Percentiles rank a stretch among this genome's conserved stretches.
These are phyloP conservation scores for Glomus cerebriforme DNA, from an alignment of 192 early-diverging fungal species.

Conservation along the genomic window DNA sequence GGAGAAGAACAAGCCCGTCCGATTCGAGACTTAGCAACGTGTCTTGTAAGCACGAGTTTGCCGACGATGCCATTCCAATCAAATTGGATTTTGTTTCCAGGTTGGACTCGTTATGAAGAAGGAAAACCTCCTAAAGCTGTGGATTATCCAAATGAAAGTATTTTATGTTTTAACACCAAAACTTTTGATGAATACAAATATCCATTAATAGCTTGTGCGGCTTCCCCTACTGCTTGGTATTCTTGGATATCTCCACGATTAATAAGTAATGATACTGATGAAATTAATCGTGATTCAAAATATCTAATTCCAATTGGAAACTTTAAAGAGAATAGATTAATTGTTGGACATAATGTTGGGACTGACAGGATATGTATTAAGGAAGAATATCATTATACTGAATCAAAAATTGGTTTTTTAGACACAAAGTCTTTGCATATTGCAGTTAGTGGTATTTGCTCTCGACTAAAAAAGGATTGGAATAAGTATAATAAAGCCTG, in stretches of 20 bases:
- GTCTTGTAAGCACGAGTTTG: slow-evolving; percentile 40
- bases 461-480: slow-evolving; percentile 75
- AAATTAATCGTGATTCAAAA: not conserved
- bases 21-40: slow-evolving; percentile 56
- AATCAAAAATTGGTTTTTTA: slow-evolving; percentile 56
- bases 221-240: slow-evolving; percentile 81
- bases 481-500: slow-evolving; percentile 55
- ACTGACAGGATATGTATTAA: slow-evolving; percentile 78
- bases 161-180: slow-evolving; percentile 88
- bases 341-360: slow-evolving; percentile 86
- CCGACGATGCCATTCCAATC: slow-evolving; percentile 48
- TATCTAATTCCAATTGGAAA: slow-evolving; percentile 37
- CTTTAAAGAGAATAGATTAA: slow-evolving; percentile 33
- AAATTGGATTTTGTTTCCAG: slow-evolving; percentile 58
- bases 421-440: slow-evolving; percentile 90
- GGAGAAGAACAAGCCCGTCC: slow-evolving; percentile 65
- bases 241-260: slow-evolving; percentile 90
- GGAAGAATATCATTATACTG: slow-evolving; percentile 73
- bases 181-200: slow-evolving; percentile 70
- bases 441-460: slow-evolving; percentile 79
- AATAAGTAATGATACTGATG: slow-evolving; percentile 31
- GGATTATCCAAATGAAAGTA: slow-evolving; percentile 57
- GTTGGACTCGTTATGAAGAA: slow-evolving; percentile 82
- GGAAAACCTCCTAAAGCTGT: slow-evolving; percentile 47
- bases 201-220: slow-evolving; percentile 81